Evolutionary conservation across 768 basidiomycete species (phyloP).

Genomic region (Postia placenta): DNA sequence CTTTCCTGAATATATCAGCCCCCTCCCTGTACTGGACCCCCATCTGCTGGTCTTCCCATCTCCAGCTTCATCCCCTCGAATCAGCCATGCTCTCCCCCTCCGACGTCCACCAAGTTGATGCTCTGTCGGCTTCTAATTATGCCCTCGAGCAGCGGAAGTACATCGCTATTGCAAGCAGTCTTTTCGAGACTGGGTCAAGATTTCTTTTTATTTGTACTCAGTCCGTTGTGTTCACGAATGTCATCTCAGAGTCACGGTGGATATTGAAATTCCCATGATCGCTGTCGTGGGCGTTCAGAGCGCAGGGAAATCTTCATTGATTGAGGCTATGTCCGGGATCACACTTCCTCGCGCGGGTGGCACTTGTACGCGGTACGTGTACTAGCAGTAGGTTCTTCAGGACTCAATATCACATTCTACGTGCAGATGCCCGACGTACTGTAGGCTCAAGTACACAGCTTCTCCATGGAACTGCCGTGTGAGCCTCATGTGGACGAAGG

Average conservation of each 20-base stretch:
- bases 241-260: conserved; percentile 56
- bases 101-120: too few relatives aligned
- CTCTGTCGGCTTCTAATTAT: too few relatives aligned
- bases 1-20: too few relatives aligned
- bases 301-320: conserved; percentile 72
- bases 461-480: conserved; percentile 29
- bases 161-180: conserved; percentile 53
- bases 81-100: too few relatives aligned
- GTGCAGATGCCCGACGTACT: conserved; percentile 33
- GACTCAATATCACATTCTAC: not conserved
- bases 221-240: too few relatives aligned
- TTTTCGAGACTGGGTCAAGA: conserved; percentile 55
- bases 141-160: too few relatives aligned
- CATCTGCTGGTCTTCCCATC: too few relatives aligned
- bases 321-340: conserved; percentile 74
- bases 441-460: conserved; percentile 21
- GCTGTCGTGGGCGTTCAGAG: conserved; percentile 70
- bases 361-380: conserved; percentile 71
- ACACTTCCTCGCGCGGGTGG: conserved; percentile 63
- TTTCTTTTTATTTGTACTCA: not conserved
- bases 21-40: too few relatives aligned
- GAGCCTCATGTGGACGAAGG: conserved; percentile 25
- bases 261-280: conserved; percentile 70
- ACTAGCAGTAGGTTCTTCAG: too few relatives aligned
- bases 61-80: too few relatives aligned